Evolutionary conservation across 2,329 filamentous ascomycete genomes (phyloP), one percentile per base, ranked within the genome.

Genomic region (Zymoseptoria ardabiliae): DNA sequence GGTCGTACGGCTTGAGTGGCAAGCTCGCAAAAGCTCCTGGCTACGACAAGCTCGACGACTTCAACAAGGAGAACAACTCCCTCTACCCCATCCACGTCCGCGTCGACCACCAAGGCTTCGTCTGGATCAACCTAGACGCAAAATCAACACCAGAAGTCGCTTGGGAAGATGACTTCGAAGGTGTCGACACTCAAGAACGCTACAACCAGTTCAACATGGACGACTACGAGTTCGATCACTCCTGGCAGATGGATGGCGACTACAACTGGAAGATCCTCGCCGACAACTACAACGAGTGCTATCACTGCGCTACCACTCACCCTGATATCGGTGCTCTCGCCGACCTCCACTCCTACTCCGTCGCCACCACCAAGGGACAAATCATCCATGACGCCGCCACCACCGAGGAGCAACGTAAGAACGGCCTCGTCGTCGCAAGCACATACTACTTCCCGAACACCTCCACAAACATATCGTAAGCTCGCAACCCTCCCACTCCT

Each of bases 271-370:
- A 85, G 73, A 79, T 81, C 22, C 70, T 84, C 30, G 79, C 79
- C 13, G 84, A 86, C 68, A 85, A 86, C 74, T 87, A 85, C 75
- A 87, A 87, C 69, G 83, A 84, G 68, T 86, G 83, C 68, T 87
- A 86, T 65, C 83, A 86, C 74, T 85, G 82, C 74, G 78, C 79
- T 55, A 81, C 79, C 0, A 79, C 82, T 1, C 83, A 85, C 64
- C 82, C 84, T 2, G 81, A 83, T 59, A 80, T 85, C 30, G 76
- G 81, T 4, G 74, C 76, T 50, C 76, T 85, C n/a, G 78, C 82
- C 51, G 81, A 85, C 60, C 77, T 85, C 48, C 77, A 79, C 59
- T 79, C 79, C 3, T 85, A 85, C 71, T 72, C 74, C 49, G 80
- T 82, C 54, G 74, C 81, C 62, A 78, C 78, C 48, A 76, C 78